Conservation (phyloP, 768 basidiomycete genomes). For the Phylloporus sp. region DNA sequence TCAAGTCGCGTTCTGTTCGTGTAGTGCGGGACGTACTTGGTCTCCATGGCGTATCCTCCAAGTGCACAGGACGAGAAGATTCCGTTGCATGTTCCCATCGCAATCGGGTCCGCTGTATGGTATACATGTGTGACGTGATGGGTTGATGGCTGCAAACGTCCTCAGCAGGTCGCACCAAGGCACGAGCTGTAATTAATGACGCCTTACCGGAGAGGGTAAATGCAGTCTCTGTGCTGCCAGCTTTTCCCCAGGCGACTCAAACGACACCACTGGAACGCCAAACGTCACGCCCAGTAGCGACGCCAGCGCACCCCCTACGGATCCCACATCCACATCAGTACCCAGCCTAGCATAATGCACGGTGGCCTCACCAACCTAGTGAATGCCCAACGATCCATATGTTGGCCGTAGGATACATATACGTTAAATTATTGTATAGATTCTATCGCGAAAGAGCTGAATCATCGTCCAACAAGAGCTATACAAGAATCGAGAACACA, state of each 20-base stretch:
- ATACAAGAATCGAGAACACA: slow-evolving; percentile 7
- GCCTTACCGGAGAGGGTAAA: slow-evolving; percentile 74
- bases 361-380: slow-evolving; percentile 44
- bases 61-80: slow-evolving; percentile 76
- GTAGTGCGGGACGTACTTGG: slow-evolving; percentile 41
- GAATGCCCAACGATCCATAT: slow-evolving; percentile 88
- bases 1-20: background rate
- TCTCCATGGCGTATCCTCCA: slow-evolving; percentile 88
- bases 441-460: slow-evolving; percentile 46
- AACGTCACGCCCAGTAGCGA: slow-evolving; percentile 85
- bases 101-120: slow-evolving; percentile 92
- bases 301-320: slow-evolving; percentile 59
- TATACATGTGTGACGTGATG: slow-evolving; percentile 88
- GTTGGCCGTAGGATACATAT: slow-evolving; percentile 85
- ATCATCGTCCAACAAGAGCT: background rate
- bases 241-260: slow-evolving; percentile 86
- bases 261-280: slow-evolving; percentile 81
- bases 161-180: background rate
- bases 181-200: background rate
- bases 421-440: slow-evolving; percentile 90
- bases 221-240: slow-evolving; percentile 78
- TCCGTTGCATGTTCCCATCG: slow-evolving; percentile 86
- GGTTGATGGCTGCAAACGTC: slow-evolving; percentile 52
- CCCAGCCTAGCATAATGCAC: background rate
- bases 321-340: slow-evolving; percentile 24